Percentiles rank a stretch among this genome's conserved stretches.
These are phyloP conservation scores for Cadophora malorum DNA, from an alignment of 2,329 filamentous ascomycete genomes.

Conservation along the genomic window DNA sequence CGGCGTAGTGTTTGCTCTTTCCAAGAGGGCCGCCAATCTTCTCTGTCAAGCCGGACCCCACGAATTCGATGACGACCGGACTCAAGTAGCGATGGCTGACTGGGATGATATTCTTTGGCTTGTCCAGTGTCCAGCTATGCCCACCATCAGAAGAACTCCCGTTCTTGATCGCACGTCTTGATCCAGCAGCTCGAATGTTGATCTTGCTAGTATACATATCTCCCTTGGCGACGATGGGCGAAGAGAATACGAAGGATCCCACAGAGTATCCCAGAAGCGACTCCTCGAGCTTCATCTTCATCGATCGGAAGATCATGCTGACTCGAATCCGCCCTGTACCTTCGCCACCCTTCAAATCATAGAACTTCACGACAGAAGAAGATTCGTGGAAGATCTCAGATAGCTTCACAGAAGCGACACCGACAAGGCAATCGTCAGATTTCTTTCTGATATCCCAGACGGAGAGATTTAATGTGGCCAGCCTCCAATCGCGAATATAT, in stretches of 20 bases:
- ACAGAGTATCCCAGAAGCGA: slow-evolving; percentile 29
- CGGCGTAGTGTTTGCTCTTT: slow-evolving; percentile 31
- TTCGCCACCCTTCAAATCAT: slow-evolving; percentile 33
- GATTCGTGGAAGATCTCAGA: slow-evolving; percentile 34
- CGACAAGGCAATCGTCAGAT: slow-evolving; percentile 33
- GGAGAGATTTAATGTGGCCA: slow-evolving; percentile 30
- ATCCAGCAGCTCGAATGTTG: slow-evolving; percentile 27
- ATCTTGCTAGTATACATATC: slow-evolving; percentile 28
- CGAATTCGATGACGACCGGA: slow-evolving; percentile 31
- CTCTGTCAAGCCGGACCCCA: slow-evolving; percentile 20
- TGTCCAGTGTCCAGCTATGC: slow-evolving; percentile 23
- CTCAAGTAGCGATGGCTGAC: slow-evolving; percentile 30
- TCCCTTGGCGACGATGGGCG: slow-evolving; percentile 28
- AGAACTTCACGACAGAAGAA: slow-evolving; percentile 33
- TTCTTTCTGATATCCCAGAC: slow-evolving; percentile 37
- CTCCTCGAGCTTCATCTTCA: slow-evolving; percentile 35
- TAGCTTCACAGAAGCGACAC: slow-evolving; percentile 30
- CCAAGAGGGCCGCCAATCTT: slow-evolving; percentile 28
- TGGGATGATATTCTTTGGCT: slow-evolving; percentile 26
- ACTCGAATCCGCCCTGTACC: slow-evolving; percentile 33
- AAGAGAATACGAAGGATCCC: slow-evolving; percentile 31
- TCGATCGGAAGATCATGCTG: slow-evolving; percentile 34
- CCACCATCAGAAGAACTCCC: slow-evolving; percentile 21
- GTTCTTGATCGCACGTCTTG: slow-evolving; percentile 27
- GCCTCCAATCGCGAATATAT: slow-evolving; percentile 34